Evolutionary conservation across 2,329 filamentous ascomycete genomes (phyloP).

Genomic region (Epichloe amarillans): DNA sequence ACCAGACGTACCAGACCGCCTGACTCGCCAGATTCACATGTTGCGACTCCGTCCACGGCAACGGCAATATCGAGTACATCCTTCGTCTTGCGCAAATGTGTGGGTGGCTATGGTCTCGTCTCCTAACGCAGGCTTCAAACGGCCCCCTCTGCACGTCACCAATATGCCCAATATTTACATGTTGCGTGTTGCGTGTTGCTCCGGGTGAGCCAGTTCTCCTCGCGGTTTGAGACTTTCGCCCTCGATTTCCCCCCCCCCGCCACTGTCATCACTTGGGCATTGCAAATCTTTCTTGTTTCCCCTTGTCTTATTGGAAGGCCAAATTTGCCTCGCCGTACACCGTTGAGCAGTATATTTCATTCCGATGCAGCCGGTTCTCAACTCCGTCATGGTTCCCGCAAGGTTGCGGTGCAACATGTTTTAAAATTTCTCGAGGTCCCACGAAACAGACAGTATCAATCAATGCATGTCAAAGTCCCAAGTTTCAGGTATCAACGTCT

Average conservation of each 20-base stretch:
- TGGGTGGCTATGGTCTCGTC: neutral
- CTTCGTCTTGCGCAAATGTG: too few species aligned
- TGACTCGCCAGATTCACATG: too few species aligned
- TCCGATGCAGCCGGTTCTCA: neutral
- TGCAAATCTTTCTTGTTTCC: neutral
- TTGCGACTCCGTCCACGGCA: too few species aligned
- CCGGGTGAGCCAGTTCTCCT: too few species aligned
- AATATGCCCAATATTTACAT: neutral
- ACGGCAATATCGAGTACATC: too few species aligned
- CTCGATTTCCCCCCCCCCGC: neutral
- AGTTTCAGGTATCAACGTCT: neutral
- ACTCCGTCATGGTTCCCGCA: neutral
- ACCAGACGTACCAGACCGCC: too few species aligned
- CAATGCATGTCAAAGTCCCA: neutral
- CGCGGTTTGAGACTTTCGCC: neutral
- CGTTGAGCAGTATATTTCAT: neutral
- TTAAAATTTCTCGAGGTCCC: neutral
- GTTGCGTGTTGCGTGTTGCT: neutral
- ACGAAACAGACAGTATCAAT: neutral
- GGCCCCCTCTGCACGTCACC: neutral
- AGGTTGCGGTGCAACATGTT: neutral
- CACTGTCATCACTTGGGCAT: neutral
- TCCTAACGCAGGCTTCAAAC: neutral
- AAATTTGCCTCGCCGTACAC: neutral
- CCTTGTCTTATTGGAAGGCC: neutral